phyloP scores from a whole-genome alignment of 352 stramenopile species.

The Pythium rhizo-oryzae region DNA sequence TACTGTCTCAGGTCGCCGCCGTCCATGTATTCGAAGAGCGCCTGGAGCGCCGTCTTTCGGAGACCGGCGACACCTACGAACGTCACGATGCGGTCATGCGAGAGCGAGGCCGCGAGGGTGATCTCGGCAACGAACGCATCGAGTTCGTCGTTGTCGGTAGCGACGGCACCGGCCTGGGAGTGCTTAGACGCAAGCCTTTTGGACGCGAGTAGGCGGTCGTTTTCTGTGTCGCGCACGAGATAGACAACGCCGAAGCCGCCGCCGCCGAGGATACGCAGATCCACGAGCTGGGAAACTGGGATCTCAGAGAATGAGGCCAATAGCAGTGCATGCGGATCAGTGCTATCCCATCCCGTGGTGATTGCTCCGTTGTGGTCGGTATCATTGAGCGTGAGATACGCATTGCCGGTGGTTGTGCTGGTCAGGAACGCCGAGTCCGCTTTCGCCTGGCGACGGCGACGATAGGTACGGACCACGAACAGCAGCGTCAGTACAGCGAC shows the following conservation, averaged over 20 bases:
- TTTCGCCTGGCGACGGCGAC: too few relatives aligned
- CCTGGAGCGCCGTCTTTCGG: slow-evolving; percentile 7
- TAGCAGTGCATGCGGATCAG: too few relatives aligned
- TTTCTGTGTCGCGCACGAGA: neutral
- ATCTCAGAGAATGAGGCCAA: too few relatives aligned
- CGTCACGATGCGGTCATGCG: slow-evolving; percentile 5
- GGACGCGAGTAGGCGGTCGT: slow-evolving; percentile 5
- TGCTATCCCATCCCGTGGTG: too few relatives aligned
- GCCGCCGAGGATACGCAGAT: slow-evolving; percentile 7
- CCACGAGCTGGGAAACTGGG: neutral
- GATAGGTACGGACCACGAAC: too few relatives aligned
- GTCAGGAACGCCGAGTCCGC: too few relatives aligned
- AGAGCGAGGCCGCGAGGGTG: neutral
- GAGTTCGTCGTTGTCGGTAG: neutral
- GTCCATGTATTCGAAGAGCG: slow-evolving; percentile 10
- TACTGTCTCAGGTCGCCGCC: slow-evolving; percentile 5
- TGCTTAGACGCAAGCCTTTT: neutral
- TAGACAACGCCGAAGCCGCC: slow-evolving; percentile 5
- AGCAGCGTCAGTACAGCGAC: too few relatives aligned
- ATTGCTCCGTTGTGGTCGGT: too few relatives aligned
- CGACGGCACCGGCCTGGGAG: neutral
- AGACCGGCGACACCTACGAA: slow-evolving; percentile 10
- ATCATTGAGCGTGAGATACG: too few relatives aligned
- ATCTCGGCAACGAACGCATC: slow-evolving; percentile 6
- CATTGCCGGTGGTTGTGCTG: too few relatives aligned